Evolutionary conservation across 192 early-diverging fungal genomes (phyloP).

Genomic region (Linnemannia exigua): DNA sequence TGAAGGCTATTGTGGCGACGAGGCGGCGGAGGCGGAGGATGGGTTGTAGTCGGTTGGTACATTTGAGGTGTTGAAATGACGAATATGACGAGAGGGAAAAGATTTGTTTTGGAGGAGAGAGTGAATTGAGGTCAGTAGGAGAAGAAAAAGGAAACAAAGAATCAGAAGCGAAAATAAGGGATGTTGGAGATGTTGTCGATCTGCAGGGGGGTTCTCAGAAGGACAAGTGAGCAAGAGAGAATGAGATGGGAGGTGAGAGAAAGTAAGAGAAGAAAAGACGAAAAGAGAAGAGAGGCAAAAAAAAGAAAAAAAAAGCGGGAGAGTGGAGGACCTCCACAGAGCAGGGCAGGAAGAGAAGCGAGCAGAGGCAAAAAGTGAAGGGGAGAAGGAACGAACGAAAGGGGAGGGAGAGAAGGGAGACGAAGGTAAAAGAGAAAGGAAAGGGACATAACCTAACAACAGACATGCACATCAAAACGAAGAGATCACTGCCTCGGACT

Average conservation of each 20-base stretch:
- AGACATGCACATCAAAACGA: too few species aligned
- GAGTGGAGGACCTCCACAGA: neutral
- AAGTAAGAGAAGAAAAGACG: neutral
- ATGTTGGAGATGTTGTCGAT: neutral
- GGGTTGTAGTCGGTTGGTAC: neutral
- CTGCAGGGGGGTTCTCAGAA: neutral
- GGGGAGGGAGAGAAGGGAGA: neutral
- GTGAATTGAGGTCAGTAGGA: neutral
- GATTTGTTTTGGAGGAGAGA: neutral
- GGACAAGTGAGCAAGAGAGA: neutral
- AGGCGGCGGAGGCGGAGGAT: neutral
- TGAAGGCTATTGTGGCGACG: constrained; percentile 34
- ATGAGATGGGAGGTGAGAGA: neutral
- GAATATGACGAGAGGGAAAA: neutral
- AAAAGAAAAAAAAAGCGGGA: neutral
- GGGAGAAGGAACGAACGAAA: neutral
- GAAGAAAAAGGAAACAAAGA: neutral
- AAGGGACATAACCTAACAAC: neutral
- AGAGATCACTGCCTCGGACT: too few species aligned
- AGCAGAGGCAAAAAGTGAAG: neutral
- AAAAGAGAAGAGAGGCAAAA: neutral
- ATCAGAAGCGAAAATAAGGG: neutral
- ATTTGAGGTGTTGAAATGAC: neutral
- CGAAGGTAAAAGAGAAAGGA: neutral
- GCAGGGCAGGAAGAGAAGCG: neutral